phyloP scores from a whole-genome alignment of 2,329 filamentous ascomycete genomes.

The Aspergillus nomiae region DNA sequence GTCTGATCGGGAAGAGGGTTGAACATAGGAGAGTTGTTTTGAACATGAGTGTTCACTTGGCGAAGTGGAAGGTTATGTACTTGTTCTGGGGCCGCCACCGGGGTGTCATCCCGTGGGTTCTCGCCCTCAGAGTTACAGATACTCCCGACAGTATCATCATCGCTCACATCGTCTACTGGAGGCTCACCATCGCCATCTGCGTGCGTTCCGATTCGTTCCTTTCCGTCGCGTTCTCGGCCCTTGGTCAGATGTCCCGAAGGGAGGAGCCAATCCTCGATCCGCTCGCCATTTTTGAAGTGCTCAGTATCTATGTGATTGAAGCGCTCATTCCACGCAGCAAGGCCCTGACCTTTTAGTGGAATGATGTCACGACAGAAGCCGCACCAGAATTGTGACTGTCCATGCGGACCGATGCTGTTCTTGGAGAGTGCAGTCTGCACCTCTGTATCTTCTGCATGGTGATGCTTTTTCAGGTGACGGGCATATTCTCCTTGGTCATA shows the following conservation, averaged over 20 bases:
- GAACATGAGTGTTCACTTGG: neutral
- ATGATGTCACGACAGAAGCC: constrained; percentile 72
- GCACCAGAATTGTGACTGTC: constrained; percentile 76
- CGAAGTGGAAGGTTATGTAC: neutral
- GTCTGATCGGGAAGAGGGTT: neutral
- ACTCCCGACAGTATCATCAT: constrained; percentile 16
- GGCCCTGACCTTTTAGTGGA: constrained; percentile 51
- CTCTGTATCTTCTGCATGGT: constrained; percentile 39
- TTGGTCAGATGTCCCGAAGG: constrained; percentile 28
- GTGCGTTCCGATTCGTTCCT: neutral
- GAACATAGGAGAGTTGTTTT: neutral
- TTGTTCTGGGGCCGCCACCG: constrained; percentile 4
- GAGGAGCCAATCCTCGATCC: constrained; percentile 37
- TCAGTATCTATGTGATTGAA: constrained; percentile 73
- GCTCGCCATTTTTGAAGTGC: constrained; percentile 45
- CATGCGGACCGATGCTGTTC: constrained; percentile 66
- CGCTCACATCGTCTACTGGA: constrained; percentile 12
- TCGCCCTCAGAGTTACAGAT: constrained; percentile 13
- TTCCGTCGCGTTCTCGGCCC: constrained; percentile 14
- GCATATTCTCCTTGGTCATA: constrained; percentile 62
- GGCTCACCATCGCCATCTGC: constrained; percentile 6
- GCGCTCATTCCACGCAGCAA: constrained; percentile 61
- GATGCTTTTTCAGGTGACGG: constrained; percentile 60
- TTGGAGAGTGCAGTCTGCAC: constrained; percentile 44
- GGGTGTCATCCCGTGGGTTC: constrained; percentile 10